Conservation (phyloP, 2,329 filamentous ascomycete genomes). For the Colletotrichum sp. region DNA sequence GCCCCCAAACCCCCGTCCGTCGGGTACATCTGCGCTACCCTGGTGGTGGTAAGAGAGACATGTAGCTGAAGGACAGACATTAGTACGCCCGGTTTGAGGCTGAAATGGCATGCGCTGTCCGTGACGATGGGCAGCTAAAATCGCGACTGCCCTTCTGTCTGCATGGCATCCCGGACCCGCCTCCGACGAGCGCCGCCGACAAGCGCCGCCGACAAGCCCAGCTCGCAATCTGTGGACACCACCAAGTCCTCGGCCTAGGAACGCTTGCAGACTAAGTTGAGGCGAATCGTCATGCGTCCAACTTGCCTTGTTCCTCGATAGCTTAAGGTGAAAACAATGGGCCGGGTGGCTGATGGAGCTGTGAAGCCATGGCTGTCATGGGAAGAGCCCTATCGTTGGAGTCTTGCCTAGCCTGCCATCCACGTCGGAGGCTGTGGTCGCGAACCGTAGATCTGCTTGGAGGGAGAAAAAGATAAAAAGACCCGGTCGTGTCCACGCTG, state of each 20-base stretch:
- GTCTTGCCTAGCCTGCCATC: not conserved
- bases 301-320: not conserved
- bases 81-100: not conserved
- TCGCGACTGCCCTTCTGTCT: not conserved
- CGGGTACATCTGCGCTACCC: not conserved
- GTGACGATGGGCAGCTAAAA: not conserved
- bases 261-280: slow-evolving; percentile 9
- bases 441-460: not conserved
- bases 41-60: not conserved
- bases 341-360: not conserved
- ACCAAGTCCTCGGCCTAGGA: not conserved
- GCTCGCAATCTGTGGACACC: not conserved
- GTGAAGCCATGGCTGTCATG: not conserved
- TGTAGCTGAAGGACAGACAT: not conserved
- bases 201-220: not conserved
- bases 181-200: slow-evolving; percentile 1
- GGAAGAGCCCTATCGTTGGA: not conserved
- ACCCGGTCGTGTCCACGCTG: not conserved
- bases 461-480: not conserved
- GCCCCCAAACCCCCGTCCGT: not conserved
- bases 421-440: not conserved
- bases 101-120: not conserved
- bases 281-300: slow-evolving; percentile 6
- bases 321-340: not conserved
- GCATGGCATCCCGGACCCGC: not conserved